Evolutionary conservation across 225 moss, liverwort and hornwort genomes (phyloP), one percentile per base, ranked within the genome.

Genomic region (Sphagnum tenellum): DNA sequence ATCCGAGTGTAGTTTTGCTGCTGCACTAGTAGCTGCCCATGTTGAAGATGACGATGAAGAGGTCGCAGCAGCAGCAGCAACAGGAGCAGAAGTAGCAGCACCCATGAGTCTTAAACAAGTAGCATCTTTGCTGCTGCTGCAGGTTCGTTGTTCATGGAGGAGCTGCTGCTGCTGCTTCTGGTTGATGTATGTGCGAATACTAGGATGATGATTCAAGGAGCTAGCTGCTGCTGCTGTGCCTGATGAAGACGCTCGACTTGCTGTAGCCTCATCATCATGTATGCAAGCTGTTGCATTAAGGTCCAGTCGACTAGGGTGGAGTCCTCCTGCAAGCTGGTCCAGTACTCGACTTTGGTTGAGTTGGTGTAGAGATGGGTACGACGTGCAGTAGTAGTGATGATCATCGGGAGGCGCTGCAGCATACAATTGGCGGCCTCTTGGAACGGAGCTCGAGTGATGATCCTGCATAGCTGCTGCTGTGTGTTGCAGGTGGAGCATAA

Each of bases 201-300:
- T 80, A 66, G 70, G 86, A 88, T 7, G 81, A 88, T 29, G 29
- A 29, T 29, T 29, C 29, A 49, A 82, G 77, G 74, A 83, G 88
- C 13, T 74, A 63, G 45, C 71, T 74, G 47, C 59, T 76, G 11
- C 66, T 65, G 68, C 81, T 81, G 45, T 64, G 62, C 54, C 77
- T 65, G 29, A 62, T 75, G 71, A 55, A 59, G 65, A 56, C 73
- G 75, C 8, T 75, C 77, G 60, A 29, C 29, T 29, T 29, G 29
- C 29, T 29, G 29, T 29, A 29, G 29, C 29, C 29, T 29, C 29
- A 29, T 29, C 29, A 29, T 29, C 29, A 29, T 29, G 29, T 29
- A 29, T 29, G 29, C 29, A 29, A 29, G 29, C 29, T 29, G 29
- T 29, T 29, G 29, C 29, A 29, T 29, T 29, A 29, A 29, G 29